A percentile compares a stretch with the other conserved stretches of the same genome.
Evolutionary conservation across 2,329 filamentous ascomycete species (phyloP).

Genomic region (Cercospora sp.): DNA sequence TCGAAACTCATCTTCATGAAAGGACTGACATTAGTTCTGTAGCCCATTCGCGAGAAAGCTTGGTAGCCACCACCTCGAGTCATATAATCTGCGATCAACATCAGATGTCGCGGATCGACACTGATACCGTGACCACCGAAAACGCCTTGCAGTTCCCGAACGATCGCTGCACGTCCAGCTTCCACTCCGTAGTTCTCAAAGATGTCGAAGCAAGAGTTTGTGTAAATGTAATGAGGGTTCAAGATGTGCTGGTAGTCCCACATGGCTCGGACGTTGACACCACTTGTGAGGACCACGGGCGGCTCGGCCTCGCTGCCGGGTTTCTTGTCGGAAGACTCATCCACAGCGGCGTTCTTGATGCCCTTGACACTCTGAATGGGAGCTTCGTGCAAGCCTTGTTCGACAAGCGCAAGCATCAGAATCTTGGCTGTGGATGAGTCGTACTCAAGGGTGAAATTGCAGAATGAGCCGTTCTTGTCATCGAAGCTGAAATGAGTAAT

Average conservation of each 20-base stretch:
- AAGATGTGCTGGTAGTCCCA: conserved; percentile 82
- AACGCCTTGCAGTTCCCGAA: conserved; percentile 79
- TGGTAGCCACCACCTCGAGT: conserved; percentile 87
- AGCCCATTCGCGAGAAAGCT: conserved; percentile 87
- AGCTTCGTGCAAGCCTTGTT: conserved; percentile 73
- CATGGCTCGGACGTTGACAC: conserved; percentile 88
- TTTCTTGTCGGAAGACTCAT: conserved; percentile 59
- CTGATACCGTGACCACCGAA: conserved; percentile 89
- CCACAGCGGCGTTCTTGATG: conserved; percentile 70
- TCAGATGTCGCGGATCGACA: conserved; percentile 89
- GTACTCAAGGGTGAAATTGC: conserved; percentile 80
- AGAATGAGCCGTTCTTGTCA: conserved; percentile 69
- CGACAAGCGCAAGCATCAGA: conserved; percentile 87
- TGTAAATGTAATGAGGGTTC: conserved; percentile 80
- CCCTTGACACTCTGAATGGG: conserved; percentile 84
- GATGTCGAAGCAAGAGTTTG: conserved; percentile 89
- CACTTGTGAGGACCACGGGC: conserved; percentile 68
- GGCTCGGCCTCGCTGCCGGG: conserved; percentile 45
- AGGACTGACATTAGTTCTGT: conserved; percentile 80
- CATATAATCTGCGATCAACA: conserved; percentile 96
- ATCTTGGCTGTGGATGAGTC: conserved; percentile 80
- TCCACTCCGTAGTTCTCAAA: conserved; percentile 88
- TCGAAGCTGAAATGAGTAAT: conserved; percentile 80
- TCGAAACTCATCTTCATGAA: conserved; percentile 99
- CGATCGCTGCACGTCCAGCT: conserved; percentile 82